These are phyloP conservation scores for Wallacemonas rigidus DNA, from an alignment of 208 protist genomes.

Conservation along the genomic window DNA sequence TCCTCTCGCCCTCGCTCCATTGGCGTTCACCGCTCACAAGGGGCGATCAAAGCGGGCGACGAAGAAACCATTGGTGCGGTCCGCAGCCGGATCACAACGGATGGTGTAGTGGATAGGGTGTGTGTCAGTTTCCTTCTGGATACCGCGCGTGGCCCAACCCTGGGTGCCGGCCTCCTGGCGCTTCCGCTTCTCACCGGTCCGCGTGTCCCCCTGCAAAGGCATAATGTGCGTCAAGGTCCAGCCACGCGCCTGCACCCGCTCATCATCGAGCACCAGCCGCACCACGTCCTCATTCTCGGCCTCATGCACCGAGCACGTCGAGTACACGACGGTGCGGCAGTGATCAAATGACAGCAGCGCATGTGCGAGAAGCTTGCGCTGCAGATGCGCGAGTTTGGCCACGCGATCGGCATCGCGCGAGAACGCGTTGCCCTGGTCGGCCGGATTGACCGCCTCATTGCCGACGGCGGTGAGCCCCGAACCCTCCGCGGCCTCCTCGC, in stretches of 20 bases:
- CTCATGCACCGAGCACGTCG: slow-evolving; percentile 91
- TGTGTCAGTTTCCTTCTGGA: slow-evolving; percentile 20
- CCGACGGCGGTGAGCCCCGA: slow-evolving; percentile 2
- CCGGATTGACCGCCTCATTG: slow-evolving; percentile 37
- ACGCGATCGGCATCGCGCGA: slow-evolving; percentile 70
- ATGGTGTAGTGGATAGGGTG: slow-evolving; percentile 80
- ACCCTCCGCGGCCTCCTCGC: slow-evolving; percentile 18
- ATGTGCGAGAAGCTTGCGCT: slow-evolving; percentile 88
- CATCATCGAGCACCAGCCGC: slow-evolving; percentile 74
- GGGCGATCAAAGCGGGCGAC: slow-evolving; percentile 84
- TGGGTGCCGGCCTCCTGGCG: neutral
- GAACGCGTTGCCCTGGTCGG: slow-evolving; percentile 46
- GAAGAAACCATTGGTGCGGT: slow-evolving; percentile 88
- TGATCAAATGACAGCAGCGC: slow-evolving; percentile 87
- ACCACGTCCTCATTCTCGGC: slow-evolving; percentile 91
- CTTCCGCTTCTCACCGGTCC: slow-evolving; percentile 9
- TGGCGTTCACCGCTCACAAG: slow-evolving; percentile 1
- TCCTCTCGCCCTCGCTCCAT: neutral
- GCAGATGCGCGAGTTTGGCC: slow-evolving; percentile 72
- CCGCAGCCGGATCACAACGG: slow-evolving; percentile 71
- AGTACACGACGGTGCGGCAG: slow-evolving; percentile 91
- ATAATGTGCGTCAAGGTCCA: slow-evolving; percentile 88
- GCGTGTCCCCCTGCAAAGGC: slow-evolving; percentile 24
- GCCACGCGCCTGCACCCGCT: slow-evolving; percentile 68
- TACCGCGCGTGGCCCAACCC: slow-evolving; percentile 12